Evolutionary conservation across 129 eudicot species (phyloP), one percentile per base, ranked within the genome.

Genomic region (Flaveria ramosissima): DNA sequence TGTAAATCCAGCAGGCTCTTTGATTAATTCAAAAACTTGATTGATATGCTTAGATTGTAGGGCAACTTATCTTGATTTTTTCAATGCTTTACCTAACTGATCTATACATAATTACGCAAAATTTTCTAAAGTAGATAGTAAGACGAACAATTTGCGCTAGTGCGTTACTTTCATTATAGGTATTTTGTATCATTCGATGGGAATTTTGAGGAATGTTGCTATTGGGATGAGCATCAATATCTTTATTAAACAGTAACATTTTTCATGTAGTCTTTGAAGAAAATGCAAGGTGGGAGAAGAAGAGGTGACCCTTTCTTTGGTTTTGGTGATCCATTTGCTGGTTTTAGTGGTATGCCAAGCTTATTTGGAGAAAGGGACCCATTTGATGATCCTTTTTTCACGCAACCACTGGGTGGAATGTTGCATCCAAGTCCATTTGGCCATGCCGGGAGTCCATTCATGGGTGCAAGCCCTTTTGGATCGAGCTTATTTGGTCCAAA

Each of bases 311-410:
- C 88, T 42, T 82, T 84, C 77, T 83, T 69, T 47, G 89, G 81
- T 57, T 78, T 75, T 39, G 83, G 88, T 47, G 84, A 83, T 62
- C 92, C 92, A 47, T 88, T 86, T 70, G 89, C 74, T 66, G 79
- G 80, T 61, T 81, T 85, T 74, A 86, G 84, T 3, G 86, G 89
- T 66, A 59, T 89, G 50, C 74, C 97, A 61, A 73, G 82, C 69
- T 36, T 89, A 32, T 87, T 92, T 68, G 96, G 88, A 11, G 93
- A 88, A 39, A 83, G 87, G 48, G 89, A 88, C 80, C 97, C 97
- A 19, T 89, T 92, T 83, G 93, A 86, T 83, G 93, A 92, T 76
- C 97, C 96, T 74, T 89, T 89, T 79, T 92, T 92, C 83, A 83
- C 83, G 14, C 74, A 75, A 7, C 93, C 97, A 46, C 78, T 92